Conservation (phyloP, 1,284 basidiomycete species). For the Cystobasidiaceae sp. region DNA sequence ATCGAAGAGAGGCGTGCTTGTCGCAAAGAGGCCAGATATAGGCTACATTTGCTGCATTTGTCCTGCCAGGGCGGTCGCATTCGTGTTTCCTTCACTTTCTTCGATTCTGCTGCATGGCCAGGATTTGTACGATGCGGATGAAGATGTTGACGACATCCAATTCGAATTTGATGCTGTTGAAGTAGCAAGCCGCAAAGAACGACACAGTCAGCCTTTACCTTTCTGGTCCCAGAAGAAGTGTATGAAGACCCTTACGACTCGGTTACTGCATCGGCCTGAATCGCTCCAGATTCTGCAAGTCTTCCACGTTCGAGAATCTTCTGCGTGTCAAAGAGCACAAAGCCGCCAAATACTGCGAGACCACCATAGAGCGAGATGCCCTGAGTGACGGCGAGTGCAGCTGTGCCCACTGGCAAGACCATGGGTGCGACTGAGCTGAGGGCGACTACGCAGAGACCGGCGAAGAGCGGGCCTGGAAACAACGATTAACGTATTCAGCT, state of each 20-base stretch:
- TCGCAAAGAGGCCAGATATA: too few species aligned
- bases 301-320: slow-evolving; percentile 72
- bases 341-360: slow-evolving; percentile 80
- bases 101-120: slow-evolving; percentile 53
- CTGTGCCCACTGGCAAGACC: slow-evolving; percentile 64
- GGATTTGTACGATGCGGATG: slow-evolving; percentile 72
- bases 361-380: slow-evolving; percentile 59
- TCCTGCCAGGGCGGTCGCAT: too few species aligned
- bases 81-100: neutral
- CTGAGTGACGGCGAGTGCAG: slow-evolving; percentile 69
- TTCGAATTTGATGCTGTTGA: slow-evolving; percentile 55
- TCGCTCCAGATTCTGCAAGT: slow-evolving; percentile 62
- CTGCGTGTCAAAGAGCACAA: slow-evolving; percentile 73
- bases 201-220: neutral
- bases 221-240: neutral
- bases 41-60: too few species aligned
- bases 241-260: slow-evolving; percentile 54
- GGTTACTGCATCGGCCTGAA: slow-evolving; percentile 67
- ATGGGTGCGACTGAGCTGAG: slow-evolving; percentile 79
- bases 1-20: too few species aligned
- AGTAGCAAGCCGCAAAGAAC: neutral
- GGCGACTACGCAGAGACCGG: slow-evolving; percentile 75
- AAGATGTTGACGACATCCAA: slow-evolving; percentile 71
- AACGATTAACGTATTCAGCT: neutral
- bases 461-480: slow-evolving; percentile 52